A percentile compares a stretch with the other conserved stretches of the same genome.
phyloP scores from a whole-genome alignment of 2,329 filamentous ascomycete genomes.

The Beauveria sp. region DNA sequence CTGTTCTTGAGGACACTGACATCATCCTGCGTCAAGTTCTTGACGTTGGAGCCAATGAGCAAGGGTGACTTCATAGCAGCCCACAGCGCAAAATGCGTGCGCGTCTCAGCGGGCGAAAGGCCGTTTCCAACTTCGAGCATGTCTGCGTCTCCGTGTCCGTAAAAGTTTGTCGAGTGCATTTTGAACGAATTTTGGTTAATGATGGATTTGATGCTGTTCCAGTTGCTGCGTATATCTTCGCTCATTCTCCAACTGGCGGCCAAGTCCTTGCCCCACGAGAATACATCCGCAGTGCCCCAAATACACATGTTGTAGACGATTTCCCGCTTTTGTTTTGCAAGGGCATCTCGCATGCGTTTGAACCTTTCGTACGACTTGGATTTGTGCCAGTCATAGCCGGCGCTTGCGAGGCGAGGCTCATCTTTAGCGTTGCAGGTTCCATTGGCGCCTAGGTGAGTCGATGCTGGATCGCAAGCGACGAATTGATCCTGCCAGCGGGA shows the following conservation, averaged over 20 bases:
- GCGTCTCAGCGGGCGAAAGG: slow-evolving; percentile 36
- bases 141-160: slow-evolving; percentile 42
- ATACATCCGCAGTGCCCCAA: slow-evolving; percentile 45
- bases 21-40: slow-evolving; percentile 26
- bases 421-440: slow-evolving; percentile 16
- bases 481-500: neutral
- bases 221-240: slow-evolving; percentile 32
- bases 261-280: slow-evolving; percentile 40
- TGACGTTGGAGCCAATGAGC: slow-evolving; percentile 38
- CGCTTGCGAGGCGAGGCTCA: slow-evolving; percentile 29
- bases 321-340: slow-evolving; percentile 33
- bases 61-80: slow-evolving; percentile 42
- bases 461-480: neutral
- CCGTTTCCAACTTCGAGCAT: slow-evolving; percentile 46
- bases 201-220: slow-evolving; percentile 30
- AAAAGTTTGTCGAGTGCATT: slow-evolving; percentile 37
- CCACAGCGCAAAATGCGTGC: slow-evolving; percentile 46
- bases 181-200: slow-evolving; percentile 42
- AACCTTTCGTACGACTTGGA: slow-evolving; percentile 42
- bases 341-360: slow-evolving; percentile 42
- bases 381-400: slow-evolving; percentile 41
- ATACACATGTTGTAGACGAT: slow-evolving; percentile 47
- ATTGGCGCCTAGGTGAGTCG: neutral
- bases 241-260: slow-evolving; percentile 41
- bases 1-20: slow-evolving; percentile 36